Evolutionary conservation across 2,329 filamentous ascomycete species (phyloP).

Genomic region (Penicillium oxalicum): DNA sequence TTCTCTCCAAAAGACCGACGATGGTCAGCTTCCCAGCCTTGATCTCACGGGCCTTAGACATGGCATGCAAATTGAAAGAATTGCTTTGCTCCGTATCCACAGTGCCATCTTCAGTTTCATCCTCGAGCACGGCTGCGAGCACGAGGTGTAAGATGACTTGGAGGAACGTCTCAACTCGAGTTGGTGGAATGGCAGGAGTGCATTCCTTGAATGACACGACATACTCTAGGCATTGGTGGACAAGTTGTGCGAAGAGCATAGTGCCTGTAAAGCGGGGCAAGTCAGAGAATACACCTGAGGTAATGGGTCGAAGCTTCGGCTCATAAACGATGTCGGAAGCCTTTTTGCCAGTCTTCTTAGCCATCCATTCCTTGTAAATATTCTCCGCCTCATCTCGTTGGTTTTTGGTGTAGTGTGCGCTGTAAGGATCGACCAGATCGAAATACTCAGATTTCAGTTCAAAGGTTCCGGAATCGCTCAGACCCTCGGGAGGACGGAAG

Average conservation of each 20-base stretch:
- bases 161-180: slow-evolving; percentile 82
- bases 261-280: slow-evolving; percentile 77
- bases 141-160: slow-evolving; percentile 86
- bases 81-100: slow-evolving; percentile 42
- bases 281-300: slow-evolving; percentile 68
- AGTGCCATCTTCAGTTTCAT: slow-evolving; percentile 56
- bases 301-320: slow-evolving; percentile 70
- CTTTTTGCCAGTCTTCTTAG: slow-evolving; percentile 77
- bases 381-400: slow-evolving; percentile 92
- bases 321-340: slow-evolving; percentile 84
- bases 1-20: slow-evolving; percentile 47
- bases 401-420: slow-evolving; percentile 93
- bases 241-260: slow-evolving; percentile 79
- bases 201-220: slow-evolving; percentile 62
- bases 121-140: slow-evolving; percentile 79
- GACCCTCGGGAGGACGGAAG: slow-evolving; percentile 83
- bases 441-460: slow-evolving; percentile 82
- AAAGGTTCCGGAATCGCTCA: slow-evolving; percentile 90
- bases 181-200: slow-evolving; percentile 69
- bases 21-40: slow-evolving; percentile 43
- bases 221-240: slow-evolving; percentile 84
- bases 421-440: slow-evolving; percentile 88
- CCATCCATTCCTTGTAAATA: slow-evolving; percentile 79
- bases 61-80: slow-evolving; percentile 68
- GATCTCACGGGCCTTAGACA: slow-evolving; percentile 55